phyloP scores from a whole-genome alignment of 148 eudicot species.

The Camellia lanceoleosa region DNA sequence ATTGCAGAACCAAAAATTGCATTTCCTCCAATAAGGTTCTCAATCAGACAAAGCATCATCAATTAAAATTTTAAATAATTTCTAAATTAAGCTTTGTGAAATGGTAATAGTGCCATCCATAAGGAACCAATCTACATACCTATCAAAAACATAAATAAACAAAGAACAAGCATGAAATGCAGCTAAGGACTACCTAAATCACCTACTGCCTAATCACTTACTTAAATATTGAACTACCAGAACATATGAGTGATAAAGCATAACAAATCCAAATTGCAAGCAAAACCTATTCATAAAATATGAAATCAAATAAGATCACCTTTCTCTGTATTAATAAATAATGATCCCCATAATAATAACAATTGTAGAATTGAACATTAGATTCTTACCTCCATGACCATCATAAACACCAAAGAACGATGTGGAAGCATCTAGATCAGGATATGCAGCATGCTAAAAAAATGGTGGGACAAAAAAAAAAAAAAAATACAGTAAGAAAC shows the following conservation, averaged over 20 bases:
- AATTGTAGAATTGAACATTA: constrained; percentile 3
- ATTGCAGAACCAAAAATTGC: neutral
- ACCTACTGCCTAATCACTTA: no score
- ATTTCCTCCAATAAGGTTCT: neutral
- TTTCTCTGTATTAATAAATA: neutral
- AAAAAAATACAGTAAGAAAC: neutral
- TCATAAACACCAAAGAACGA: constrained; percentile 99
- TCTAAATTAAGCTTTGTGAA: neutral
- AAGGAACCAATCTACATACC: neutral
- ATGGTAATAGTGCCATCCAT: neutral
- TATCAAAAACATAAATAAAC: neutral
- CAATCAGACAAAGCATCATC: neutral
- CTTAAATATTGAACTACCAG: no score
- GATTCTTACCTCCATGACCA: constrained; percentile 91
- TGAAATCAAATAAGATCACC: neutral
- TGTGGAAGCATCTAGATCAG: constrained; percentile 78
- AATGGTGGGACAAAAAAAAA: neutral
- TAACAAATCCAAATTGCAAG: neutral
- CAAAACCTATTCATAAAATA: neutral
- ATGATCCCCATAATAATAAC: neutral
- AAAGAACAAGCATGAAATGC: neutral
- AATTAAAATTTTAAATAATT: neutral
- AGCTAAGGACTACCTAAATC: no score
- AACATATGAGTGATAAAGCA: no score
- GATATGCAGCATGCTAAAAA: constrained; percentile 86